Base-by-base conservation (phyloP, 176 grass and related monocot genomes). In the Triticum timopheevii region DNA sequence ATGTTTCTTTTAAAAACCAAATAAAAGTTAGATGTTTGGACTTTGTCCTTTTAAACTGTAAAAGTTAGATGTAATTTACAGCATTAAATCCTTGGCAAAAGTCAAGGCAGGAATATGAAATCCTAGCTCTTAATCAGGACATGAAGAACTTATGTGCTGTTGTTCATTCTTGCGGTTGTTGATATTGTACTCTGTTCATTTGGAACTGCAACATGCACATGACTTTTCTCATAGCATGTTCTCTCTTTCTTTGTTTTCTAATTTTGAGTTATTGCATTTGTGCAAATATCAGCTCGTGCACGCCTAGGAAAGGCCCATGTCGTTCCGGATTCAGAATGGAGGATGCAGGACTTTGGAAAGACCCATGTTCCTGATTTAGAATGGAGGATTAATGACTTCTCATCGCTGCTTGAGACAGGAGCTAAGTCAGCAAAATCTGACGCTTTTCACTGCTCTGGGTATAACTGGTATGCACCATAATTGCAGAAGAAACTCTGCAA, bases 381-480 rank as follows among this genome's bases (percentile, higher is more conserved):
- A 44, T 88, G 86, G 80, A 88, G 23, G 72, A 44, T 88, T 45
- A 67, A 77, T 77, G 86, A 64, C 34, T 88, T 88, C 80, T 88
- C 80, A 8, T 12, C 86, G 39, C 72, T 88, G 82, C 20, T 88
- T 77, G 19, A 83, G 72, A 82, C 34, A 5, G 63, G 5, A 10
- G 23, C 45, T 61, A 20, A 20, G 76, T 1, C 19, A 36, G 73
- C 63, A 0, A 11, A 0, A 4, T 77, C 86, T 13, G 23, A 8
- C 42, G 0, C 5, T 39, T 88, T 88, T 77, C 17, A 61, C 36
- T 69, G 25, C 47, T 77, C 58, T 34, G 80, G 49, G 22, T 78
- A 83, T 40, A 52, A 30, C 1, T 87, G 79, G 79, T 82, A 76
- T 31, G 86, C 4, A 30, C 8, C 33, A 39, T 10, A 80, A 27